Conservation (phyloP, 768 basidiomycete genomes). For the Termitomyces sp. region DNA sequence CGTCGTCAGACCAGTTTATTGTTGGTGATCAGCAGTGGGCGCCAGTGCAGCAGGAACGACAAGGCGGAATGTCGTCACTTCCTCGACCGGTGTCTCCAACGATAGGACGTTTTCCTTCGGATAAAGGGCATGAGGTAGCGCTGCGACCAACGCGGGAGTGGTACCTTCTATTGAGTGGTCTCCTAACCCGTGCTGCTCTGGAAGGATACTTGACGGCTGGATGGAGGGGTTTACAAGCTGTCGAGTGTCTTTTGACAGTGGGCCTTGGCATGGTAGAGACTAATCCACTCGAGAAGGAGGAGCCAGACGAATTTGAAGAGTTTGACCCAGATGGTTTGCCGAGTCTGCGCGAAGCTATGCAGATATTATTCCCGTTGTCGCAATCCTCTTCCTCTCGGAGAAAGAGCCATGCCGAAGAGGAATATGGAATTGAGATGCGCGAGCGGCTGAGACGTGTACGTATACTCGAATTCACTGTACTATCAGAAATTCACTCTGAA, state of each 20-base stretch:
- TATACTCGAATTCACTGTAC: conserved; percentile 2
- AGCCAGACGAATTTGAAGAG: conserved; percentile 37
- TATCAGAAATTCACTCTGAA: neutral
- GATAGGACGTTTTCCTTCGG: conserved; percentile 15
- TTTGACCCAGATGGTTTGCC: conserved; percentile 79
- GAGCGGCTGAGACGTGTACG: conserved; percentile 65
- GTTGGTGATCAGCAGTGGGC: conserved; percentile 14
- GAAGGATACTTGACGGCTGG: conserved; percentile 82
- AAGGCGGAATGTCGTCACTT: conserved; percentile 8
- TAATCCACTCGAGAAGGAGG: conserved; percentile 27
- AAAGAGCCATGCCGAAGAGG: conserved; percentile 54
- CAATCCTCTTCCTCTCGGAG: conserved; percentile 23
- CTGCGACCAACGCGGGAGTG: conserved; percentile 69
- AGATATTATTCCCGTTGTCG: conserved; percentile 63
- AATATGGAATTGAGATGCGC: conserved; percentile 72
- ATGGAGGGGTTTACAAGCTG: conserved; percentile 69
- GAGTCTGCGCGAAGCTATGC: conserved; percentile 54
- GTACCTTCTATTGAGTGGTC: conserved; percentile 73
- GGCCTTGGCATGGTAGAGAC: conserved; percentile 47
- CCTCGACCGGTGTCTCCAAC: conserved; percentile 12
- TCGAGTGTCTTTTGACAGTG: conserved; percentile 67
- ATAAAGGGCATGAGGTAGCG: conserved; percentile 39
- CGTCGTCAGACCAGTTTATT: conserved; percentile 15
- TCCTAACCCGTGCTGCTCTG: conserved; percentile 77
- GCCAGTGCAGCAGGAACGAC: conserved; percentile 8